phyloP scores from a whole-genome alignment of 2,329 filamentous ascomycete species.

The Rhinocladiella mackenziei region DNA sequence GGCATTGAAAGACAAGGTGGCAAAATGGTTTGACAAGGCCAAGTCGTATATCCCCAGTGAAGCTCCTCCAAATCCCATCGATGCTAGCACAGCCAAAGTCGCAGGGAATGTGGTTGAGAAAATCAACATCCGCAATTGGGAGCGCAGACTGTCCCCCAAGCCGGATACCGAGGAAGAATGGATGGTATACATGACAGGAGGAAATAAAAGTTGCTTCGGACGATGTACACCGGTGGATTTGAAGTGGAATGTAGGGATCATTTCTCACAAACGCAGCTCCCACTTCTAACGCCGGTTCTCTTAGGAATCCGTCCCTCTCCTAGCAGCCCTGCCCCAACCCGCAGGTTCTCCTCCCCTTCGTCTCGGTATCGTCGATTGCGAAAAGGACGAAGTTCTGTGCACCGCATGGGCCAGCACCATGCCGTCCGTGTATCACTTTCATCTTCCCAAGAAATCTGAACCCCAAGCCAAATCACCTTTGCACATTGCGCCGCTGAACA shows the following conservation, averaged over 20 bases:
- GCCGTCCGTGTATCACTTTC: slow-evolving; percentile 56
- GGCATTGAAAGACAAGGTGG: slow-evolving; percentile 46
- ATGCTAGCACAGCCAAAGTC: slow-evolving; percentile 46
- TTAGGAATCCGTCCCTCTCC: slow-evolving; percentile 51
- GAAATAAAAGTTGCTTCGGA: slow-evolving; percentile 62
- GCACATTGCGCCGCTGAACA: slow-evolving; percentile 54
- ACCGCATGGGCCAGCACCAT: slow-evolving; percentile 56
- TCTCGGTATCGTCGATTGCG: slow-evolving; percentile 58
- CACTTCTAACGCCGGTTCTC: background rate
- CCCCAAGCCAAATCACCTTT: slow-evolving; percentile 51
- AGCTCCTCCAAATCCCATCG: slow-evolving; percentile 36
- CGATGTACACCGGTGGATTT: slow-evolving; percentile 53
- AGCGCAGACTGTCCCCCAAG: slow-evolving; percentile 47
- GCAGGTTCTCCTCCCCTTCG: slow-evolving; percentile 53
- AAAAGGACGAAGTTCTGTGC: slow-evolving; percentile 56
- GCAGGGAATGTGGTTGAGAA: slow-evolving; percentile 49
- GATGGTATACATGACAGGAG: slow-evolving; percentile 59
- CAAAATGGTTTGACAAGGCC: slow-evolving; percentile 50
- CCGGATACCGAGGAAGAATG: slow-evolving; percentile 49
- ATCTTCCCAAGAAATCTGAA: slow-evolving; percentile 53
- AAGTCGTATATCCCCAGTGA: slow-evolving; percentile 54
- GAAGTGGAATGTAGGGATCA: slow-evolving; percentile 47
- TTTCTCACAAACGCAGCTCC: background rate
- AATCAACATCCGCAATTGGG: slow-evolving; percentile 56
- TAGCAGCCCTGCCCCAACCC: slow-evolving; percentile 37